Base-by-base conservation (phyloP, 768 basidiomycete species). In the Favolaschia claudopus region DNA sequence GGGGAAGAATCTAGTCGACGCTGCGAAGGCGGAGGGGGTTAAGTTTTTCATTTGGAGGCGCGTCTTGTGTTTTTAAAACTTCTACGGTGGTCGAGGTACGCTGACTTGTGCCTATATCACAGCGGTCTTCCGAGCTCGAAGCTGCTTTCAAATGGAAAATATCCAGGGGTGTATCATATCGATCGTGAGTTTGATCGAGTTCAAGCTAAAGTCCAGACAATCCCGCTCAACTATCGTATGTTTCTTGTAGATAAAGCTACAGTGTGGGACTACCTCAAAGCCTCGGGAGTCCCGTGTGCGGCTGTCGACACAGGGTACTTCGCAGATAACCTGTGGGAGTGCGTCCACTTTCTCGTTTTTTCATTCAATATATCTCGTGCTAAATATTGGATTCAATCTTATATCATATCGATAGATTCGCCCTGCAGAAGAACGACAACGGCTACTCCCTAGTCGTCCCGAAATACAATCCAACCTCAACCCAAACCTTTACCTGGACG, bases 21-120 rank as follows among this genome's bases (percentile, higher is more conserved):
- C 71, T 7, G 62, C 64, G 15, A 50, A 57, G 31, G 62, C 40
- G 37, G 49, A 29, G 14, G 38, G 49, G 5, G 43, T 71, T 47
- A 69, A 71, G 57, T 69, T 67, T 58, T 67, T 72, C 14, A 32
- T 70, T 54, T 73, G 65, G 63, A 73, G 72, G 72, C 70, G 45
- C 14, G n/a, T n/a, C n/a, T n/a, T n/a, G n/a, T n/a, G 17, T 5
- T 12, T 48, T 14, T 20, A 17, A 14, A n/a, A n/a, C n/a, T n/a
- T n/a, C n/a, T n/a, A n/a, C n/a, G n/a, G 22, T 15, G n/a, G n/a
- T 42, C 36, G 32, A 14, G 9, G 49, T 14, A 40, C 24, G 42
- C 24, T 17, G 7, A 29, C 9, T 36, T 15, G 7, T 34, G 28
- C 31, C 43, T n/a, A 56, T 47, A 28, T 55, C 59, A 10, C 46